Conservation (phyloP, 805 yeast genomes). For the Lipomyces orientalis region DNA sequence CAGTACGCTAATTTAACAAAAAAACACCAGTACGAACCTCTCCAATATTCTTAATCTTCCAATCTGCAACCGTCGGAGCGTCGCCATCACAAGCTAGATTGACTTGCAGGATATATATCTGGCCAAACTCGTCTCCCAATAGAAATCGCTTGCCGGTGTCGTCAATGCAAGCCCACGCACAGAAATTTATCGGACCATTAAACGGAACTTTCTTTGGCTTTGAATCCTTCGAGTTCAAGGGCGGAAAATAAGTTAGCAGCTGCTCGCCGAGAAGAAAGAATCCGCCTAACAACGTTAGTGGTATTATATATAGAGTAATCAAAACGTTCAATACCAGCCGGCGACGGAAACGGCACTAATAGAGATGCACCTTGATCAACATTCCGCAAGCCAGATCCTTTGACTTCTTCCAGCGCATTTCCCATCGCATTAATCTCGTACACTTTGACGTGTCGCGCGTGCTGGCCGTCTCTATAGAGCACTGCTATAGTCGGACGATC, state of each 20-base stretch:
- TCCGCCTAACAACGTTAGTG: constrained; percentile 18
- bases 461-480: constrained; percentile 30
- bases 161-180: constrained; percentile 35
- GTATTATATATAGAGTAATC: background rate
- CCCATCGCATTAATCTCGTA: constrained; percentile 28
- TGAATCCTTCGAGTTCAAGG: constrained; percentile 6
- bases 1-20: background rate
- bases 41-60: constrained; percentile 27
- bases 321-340: constrained; percentile 8
- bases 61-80: constrained; percentile 2
- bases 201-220: constrained; percentile 23
- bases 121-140: constrained; percentile 37
- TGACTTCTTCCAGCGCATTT: constrained; percentile 16
- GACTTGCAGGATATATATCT: constrained; percentile 29
- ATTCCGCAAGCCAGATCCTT: constrained; percentile 22
- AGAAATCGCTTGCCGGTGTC: constrained; percentile 29
- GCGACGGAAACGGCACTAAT: constrained; percentile 21
- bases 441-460: constrained; percentile 31
- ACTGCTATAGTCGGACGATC: constrained; percentile 33
- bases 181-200: constrained; percentile 30
- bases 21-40: constrained; percentile 12
- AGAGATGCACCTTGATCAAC: constrained; percentile 34
- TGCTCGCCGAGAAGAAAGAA: constrained; percentile 36
- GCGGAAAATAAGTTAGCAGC: constrained; percentile 25
- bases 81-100: background rate